phyloP scores from a whole-genome alignment of 2,329 filamentous ascomycete species.

The Alternaria sp. region DNA sequence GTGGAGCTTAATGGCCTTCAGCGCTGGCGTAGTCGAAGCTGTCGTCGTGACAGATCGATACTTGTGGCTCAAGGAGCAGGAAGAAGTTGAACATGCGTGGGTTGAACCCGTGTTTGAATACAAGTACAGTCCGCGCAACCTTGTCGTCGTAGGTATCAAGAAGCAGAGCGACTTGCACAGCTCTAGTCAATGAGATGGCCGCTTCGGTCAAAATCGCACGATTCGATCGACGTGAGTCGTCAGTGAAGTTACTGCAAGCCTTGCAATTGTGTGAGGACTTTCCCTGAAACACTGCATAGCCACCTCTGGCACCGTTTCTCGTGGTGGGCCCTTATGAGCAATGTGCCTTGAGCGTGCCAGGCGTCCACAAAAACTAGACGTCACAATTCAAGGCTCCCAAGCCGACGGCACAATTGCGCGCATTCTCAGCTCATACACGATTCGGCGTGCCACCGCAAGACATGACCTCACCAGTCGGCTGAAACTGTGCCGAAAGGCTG shows the following conservation, averaged over 20 bases:
- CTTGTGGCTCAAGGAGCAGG: slow-evolving; percentile 82
- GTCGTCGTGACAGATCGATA: slow-evolving; percentile 90
- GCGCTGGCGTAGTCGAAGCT: slow-evolving; percentile 85
- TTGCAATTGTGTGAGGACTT: neutral
- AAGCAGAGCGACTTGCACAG: slow-evolving; percentile 41
- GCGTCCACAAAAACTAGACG: neutral
- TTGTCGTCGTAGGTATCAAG: slow-evolving; percentile 93
- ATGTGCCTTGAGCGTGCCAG: neutral
- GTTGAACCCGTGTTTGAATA: slow-evolving; percentile 95
- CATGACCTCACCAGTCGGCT: neutral
- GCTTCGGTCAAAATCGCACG: neutral
- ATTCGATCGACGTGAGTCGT: neutral
- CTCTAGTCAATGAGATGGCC: neutral
- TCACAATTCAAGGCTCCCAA: neutral
- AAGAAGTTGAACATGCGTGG: slow-evolving; percentile 76
- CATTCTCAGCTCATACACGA: neutral
- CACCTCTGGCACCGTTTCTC: neutral
- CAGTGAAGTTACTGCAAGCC: neutral
- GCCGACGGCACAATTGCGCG: slow-evolving; percentile 1
- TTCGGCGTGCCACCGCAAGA: neutral
- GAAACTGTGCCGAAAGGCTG: neutral
- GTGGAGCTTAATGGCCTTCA: slow-evolving; percentile 97
- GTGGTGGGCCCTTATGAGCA: neutral
- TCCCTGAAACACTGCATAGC: neutral
- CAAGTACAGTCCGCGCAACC: slow-evolving; percentile 80